Percentiles rank a stretch among this genome's conserved stretches.
Conservation (phyloP, 805 yeast genomes). For the Lachancea cidri region DNA sequence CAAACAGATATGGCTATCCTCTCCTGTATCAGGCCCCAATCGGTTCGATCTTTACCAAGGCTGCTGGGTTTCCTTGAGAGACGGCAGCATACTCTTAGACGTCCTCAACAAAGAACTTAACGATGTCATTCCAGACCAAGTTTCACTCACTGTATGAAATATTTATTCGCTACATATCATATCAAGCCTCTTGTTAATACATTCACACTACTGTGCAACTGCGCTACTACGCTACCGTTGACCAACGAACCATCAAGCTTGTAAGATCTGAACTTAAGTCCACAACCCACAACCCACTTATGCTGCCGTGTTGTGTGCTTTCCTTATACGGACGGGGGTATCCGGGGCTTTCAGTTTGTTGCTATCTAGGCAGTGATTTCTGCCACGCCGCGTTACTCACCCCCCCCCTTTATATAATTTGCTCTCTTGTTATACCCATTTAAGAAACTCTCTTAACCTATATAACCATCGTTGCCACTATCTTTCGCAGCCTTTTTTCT, state of each 20-base stretch:
- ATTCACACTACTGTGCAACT: conserved; percentile 11
- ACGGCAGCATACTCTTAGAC: conserved; percentile 43
- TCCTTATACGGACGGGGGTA: not conserved
- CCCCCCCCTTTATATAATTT: not conserved
- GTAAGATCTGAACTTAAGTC: too few relatives aligned
- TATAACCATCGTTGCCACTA: not conserved
- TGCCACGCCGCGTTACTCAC: not conserved
- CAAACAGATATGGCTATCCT: conserved; percentile 91
- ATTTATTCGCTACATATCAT: not conserved
- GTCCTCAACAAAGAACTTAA: conserved; percentile 48
- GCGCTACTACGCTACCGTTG: not conserved
- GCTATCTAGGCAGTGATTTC: conserved; percentile 1
- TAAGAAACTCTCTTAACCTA: not conserved
- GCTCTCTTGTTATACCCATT: not conserved
- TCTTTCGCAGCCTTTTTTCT: too few relatives aligned
- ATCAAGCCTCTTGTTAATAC: not conserved
- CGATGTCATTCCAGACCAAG: conserved; percentile 24
- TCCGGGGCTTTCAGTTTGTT: not conserved
- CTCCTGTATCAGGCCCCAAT: conserved; percentile 93
- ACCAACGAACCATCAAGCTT: too few relatives aligned
- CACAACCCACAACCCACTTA: not conserved
- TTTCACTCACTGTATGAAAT: conserved; percentile 7
- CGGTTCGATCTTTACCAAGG: conserved; percentile 69
- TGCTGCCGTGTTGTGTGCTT: not conserved
- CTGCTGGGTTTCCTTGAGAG: conserved; percentile 77